Evolutionary conservation across 2,329 filamentous ascomycete genomes (phyloP).

Genomic region (Clonostachys rosea): DNA sequence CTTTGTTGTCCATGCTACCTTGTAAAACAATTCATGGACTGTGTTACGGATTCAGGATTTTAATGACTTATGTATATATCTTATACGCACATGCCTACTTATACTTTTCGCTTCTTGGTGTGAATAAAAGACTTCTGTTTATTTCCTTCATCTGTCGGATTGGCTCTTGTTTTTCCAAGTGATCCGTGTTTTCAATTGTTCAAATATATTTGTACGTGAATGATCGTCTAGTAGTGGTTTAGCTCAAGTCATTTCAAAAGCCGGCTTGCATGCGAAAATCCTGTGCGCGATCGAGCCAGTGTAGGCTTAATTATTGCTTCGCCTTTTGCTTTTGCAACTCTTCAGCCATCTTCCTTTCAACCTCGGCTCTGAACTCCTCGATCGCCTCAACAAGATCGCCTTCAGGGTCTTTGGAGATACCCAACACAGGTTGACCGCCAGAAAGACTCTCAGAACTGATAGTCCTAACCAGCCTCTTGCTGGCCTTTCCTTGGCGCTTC

Average conservation of each 20-base stretch:
- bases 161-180: no score
- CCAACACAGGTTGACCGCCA: conserved; percentile 61
- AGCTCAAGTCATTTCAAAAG: no score
- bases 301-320: not conserved
- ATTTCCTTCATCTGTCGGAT: no score
- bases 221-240: no score
- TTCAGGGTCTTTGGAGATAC: conserved; percentile 72
- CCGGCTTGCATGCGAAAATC: no score
- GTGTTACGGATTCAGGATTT: not conserved
- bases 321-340: conserved; percentile 20
- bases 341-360: conserved; percentile 51
- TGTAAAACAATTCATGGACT: no score
- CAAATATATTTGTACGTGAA: no score
- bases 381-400: conserved; percentile 75
- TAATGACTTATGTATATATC: conserved; percentile 2
- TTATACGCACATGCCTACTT: not conserved
- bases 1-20: not conserved
- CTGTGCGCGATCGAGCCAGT: not conserved
- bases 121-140: not conserved
- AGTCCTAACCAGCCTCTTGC: conserved; percentile 39
- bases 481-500: conserved; percentile 43
- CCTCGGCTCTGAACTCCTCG: conserved; percentile 60
- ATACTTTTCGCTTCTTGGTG: not conserved
- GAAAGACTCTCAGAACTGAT: conserved; percentile 54
- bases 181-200: no score